Evolutionary conservation across 352 stramenopile genomes (phyloP).

Genomic region (Phytophthora fragariaefolia): DNA sequence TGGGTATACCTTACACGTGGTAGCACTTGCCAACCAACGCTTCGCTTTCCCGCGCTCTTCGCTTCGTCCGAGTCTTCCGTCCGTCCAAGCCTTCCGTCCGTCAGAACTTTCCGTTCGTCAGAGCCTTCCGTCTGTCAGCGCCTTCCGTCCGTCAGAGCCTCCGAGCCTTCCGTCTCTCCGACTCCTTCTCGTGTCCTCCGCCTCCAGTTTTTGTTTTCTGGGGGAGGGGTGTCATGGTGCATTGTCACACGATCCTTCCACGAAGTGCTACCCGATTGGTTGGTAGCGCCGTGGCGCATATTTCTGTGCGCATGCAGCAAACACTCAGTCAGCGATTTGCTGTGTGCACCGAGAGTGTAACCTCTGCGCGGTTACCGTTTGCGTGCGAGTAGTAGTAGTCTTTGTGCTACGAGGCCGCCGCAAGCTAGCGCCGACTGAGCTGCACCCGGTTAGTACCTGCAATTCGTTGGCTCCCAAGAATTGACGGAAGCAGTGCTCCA

Average conservation of each 20-base stretch:
- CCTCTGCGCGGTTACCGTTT: neutral
- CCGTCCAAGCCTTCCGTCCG: neutral
- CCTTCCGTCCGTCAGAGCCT: too few relatives aligned
- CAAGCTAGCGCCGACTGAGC: neutral
- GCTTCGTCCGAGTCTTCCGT: neutral
- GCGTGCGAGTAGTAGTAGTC: neutral
- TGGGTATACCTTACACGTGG: too few relatives aligned
- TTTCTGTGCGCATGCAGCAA: neutral
- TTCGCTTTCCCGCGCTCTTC: neutral
- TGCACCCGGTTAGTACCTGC: neutral
- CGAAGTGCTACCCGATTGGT: neutral
- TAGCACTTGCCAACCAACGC: neutral
- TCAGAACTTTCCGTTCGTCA: neutral
- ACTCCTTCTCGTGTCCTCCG: neutral
- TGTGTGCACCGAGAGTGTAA: neutral
- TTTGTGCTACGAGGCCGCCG: neutral
- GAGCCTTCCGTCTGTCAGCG: too few relatives aligned
- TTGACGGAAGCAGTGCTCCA: slow-evolving; percentile 5
- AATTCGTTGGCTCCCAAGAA: neutral
- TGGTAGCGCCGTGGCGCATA: neutral
- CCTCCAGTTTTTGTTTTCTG: neutral
- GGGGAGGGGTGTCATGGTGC: neutral
- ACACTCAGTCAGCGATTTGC: neutral
- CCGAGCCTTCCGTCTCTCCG: too few relatives aligned
- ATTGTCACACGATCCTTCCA: neutral